Conservation (phyloP, 345 rosid genomes). For the Combretum micranthum region DNA sequence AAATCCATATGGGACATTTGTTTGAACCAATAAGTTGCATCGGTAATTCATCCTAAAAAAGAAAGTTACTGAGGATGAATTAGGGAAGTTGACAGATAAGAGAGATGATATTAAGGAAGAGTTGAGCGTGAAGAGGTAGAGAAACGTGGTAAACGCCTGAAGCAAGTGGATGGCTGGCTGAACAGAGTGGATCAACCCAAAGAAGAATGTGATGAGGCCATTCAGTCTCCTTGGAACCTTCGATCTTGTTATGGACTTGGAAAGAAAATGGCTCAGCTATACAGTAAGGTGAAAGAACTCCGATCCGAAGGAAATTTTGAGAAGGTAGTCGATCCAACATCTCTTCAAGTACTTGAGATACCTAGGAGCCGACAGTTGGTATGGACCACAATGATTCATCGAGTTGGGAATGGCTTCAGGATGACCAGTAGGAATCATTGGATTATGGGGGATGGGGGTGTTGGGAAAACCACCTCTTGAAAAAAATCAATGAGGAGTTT, state of each 20-base stretch:
- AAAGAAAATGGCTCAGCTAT: background rate
- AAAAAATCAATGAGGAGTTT: conserved; percentile 8
- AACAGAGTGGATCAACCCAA: no score
- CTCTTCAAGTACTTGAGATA: background rate
- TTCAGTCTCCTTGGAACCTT: conserved; percentile 12
- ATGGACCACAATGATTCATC: background rate
- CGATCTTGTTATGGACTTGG: conserved; percentile 17
- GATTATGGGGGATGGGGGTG: conserved; percentile 19
- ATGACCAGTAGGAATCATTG: conserved; percentile 4
- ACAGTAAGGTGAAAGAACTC: background rate
- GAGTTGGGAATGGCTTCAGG: background rate
- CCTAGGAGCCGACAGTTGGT: background rate
- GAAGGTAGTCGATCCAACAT: background rate
- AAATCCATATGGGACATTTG: no score
- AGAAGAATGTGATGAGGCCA: no score
- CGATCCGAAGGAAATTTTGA: background rate
- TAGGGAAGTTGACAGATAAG: no score
- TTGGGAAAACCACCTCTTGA: conserved; percentile 20
- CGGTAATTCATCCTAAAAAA: no score
- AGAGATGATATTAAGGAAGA: no score
- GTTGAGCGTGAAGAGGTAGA: no score
- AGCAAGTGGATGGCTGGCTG: no score
- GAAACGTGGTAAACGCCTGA: no score
- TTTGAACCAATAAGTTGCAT: no score
- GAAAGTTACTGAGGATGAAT: no score